Evolutionary conservation across 257 asterid genomes (phyloP).

Genomic region (Gentiana dahurica): DNA sequence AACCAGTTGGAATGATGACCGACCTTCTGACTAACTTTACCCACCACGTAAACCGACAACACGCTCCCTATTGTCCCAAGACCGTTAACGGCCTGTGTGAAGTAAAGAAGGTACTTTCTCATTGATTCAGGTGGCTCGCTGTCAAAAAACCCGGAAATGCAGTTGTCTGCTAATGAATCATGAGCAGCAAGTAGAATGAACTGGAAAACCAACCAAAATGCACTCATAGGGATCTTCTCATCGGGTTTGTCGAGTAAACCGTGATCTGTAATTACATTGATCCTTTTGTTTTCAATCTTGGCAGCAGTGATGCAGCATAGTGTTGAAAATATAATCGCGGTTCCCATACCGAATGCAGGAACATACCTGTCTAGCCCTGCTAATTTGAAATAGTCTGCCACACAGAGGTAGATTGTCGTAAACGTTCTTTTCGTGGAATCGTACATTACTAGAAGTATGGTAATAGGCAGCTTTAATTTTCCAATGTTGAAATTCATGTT

Average conservation of each 20-base stretch:
- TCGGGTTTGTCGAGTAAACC: slow-evolving; percentile 26
- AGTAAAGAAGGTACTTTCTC: slow-evolving; percentile 14
- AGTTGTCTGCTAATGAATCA: slow-evolving; percentile 21
- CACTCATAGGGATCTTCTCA: slow-evolving; percentile 26
- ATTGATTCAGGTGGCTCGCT: slow-evolving; percentile 23
- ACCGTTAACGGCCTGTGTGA: slow-evolving; percentile 27
- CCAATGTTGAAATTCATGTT: slow-evolving; percentile 24
- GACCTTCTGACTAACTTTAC: slow-evolving; percentile 34
- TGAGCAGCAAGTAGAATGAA: slow-evolving; percentile 38
- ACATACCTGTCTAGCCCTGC: slow-evolving; percentile 1
- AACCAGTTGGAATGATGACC: slow-evolving; percentile 36
- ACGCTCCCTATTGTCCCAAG: slow-evolving; percentile 34
- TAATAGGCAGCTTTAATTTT: slow-evolving; percentile 20
- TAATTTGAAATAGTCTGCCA: not conserved
- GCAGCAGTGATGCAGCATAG: slow-evolving; percentile 50
- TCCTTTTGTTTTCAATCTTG: slow-evolving; percentile 30
- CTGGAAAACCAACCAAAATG: slow-evolving; percentile 41
- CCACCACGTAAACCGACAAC: slow-evolving; percentile 31
- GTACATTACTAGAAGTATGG: slow-evolving; percentile 15
- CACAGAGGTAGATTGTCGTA: not conserved
- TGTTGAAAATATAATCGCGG: slow-evolving; percentile 30
- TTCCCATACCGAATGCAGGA: slow-evolving; percentile 32
- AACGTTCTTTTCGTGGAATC: slow-evolving; percentile 17
- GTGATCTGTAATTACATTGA: slow-evolving; percentile 16
- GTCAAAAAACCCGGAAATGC: slow-evolving; percentile 18